Base-by-base conservation (phyloP, 352 stramenopile species). In the Phytopythium helicoides region DNA sequence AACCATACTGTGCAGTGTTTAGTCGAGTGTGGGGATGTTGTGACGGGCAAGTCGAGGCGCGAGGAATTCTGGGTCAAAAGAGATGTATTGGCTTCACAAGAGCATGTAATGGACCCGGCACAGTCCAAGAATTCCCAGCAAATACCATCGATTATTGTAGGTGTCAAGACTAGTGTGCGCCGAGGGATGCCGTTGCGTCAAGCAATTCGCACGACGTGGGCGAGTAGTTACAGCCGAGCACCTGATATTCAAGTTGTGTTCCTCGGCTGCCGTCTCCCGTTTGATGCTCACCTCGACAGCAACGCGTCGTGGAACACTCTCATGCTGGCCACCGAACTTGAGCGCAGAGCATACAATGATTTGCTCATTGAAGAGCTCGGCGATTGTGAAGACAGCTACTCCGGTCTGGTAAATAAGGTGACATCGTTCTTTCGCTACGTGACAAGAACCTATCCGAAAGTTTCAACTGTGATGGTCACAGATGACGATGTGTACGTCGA, bases 401-500 rank as follows among this genome's bases (percentile, higher is more conserved):
- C 55, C 3, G 26, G 47, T 1, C 60, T 87, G 12, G 64, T 80
- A 1, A 55, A 69, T 21, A 87, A 89, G 49, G 61, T 66, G 10
- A 73, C 72, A 22, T 61, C 61, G 26, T 89, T 86, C 42, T 46
- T 84, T 26, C 52, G 63, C 19, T 72, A 71, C 47, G 67, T 64
- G 10, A 39, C 14, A 9, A 45, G 39, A 5, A 16, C 35, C 12
- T 62, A 50, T 38, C 21, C 54, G 1, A 14, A n/a, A 5, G 34
- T 54, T 1, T 18, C 38, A 6, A 86, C 64, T 19, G 45, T 85
- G 0, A 81, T 91, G 66, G 60, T 91, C 28, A 47, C 54, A 10
- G 81, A 91, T 50, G 80, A 92, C 47, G 80, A 91, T 35, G 48
- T 87, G 3, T 87, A 83, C 23, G 25, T 87, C 6, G 54, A 60